phyloP scores from a whole-genome alignment of 768 basidiomycete genomes.

The Naganishia randhawae region DNA sequence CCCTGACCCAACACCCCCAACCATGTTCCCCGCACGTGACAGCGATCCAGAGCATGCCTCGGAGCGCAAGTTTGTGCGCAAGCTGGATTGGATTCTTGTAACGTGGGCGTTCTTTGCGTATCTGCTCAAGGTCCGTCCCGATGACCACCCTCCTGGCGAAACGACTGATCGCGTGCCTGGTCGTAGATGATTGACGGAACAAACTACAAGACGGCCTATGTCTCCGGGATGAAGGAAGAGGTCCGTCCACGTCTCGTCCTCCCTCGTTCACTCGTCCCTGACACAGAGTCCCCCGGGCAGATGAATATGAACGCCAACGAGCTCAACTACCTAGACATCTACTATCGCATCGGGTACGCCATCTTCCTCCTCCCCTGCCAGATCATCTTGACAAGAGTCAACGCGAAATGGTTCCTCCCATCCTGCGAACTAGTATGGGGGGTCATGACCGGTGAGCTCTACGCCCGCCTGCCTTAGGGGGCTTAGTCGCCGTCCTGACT shows the following conservation, averaged over 20 bases:
- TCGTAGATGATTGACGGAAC: conserved; percentile 30
- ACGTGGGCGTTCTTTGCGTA: conserved; percentile 29
- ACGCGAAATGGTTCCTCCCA: conserved; percentile 35
- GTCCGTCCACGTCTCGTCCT: conserved; percentile 14
- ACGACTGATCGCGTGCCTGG: conserved; percentile 18
- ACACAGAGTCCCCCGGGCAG: conserved; percentile 9
- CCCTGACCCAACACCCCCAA: not conserved
- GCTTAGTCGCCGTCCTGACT: too few species aligned
- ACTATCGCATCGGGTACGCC: conserved; percentile 33
- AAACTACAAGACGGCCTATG: conserved; percentile 39
- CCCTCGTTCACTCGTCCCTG: not conserved
- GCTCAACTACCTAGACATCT: conserved; percentile 37
- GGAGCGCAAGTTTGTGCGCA: conserved; percentile 17
- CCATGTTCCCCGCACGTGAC: not conserved
- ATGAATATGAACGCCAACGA: conserved; percentile 33
- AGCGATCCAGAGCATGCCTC: not conserved
- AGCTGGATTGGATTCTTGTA: conserved; percentile 18
- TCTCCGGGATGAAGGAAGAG: conserved; percentile 38
- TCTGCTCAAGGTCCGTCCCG: conserved; percentile 18
- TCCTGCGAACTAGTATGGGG: conserved; percentile 34
- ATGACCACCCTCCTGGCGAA: not conserved
- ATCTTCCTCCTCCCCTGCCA: conserved; percentile 38
- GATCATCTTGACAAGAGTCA: conserved; percentile 38
- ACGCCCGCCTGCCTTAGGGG: not conserved
- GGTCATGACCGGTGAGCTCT: conserved; percentile 25